Evolutionary conservation across 179 eudicot species (phyloP).

Genomic region (Monotropa hypopitys): DNA sequence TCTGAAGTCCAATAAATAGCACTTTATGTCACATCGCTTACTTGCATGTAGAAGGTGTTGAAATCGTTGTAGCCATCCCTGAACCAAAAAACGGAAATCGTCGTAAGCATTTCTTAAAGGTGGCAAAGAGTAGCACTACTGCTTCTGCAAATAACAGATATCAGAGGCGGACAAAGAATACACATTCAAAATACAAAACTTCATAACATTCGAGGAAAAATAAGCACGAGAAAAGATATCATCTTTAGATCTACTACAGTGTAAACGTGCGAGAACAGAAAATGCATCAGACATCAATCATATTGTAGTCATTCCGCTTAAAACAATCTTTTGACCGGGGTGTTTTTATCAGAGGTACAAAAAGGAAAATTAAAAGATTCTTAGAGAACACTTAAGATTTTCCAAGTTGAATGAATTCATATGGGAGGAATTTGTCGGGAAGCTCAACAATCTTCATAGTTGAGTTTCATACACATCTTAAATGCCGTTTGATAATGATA

Average conservation of each 20-base stretch:
- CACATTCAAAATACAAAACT: not conserved
- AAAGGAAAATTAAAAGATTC: not conserved
- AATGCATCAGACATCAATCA: not conserved
- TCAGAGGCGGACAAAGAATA: not conserved
- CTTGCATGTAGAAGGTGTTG: conserved; percentile 98
- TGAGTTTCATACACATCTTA: not conserved
- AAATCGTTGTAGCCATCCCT: conserved; percentile 99
- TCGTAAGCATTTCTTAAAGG: not conserved
- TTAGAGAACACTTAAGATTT: not conserved
- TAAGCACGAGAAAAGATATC: not conserved
- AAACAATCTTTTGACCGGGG: not conserved
- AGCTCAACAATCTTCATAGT: conserved; percentile 1
- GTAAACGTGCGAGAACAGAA: not conserved
- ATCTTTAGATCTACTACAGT: not conserved
- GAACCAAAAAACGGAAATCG: conserved; percentile 19
- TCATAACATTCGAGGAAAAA: not conserved
- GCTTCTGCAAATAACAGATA: not conserved
- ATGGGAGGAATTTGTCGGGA: not conserved
- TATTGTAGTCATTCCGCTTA: not conserved
- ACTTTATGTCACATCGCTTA: conserved; percentile 29
- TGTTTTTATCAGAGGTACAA: not conserved
- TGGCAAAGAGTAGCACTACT: not conserved
- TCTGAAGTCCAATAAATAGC: conserved; percentile 1
- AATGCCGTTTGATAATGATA: not conserved
- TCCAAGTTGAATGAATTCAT: conserved; percentile 5